A percentile compares a stretch with the other conserved stretches of the same genome.
These are phyloP conservation scores for Oligophagozyma castellii DNA, from an alignment of 1,139 yeast species.

Conservation along the genomic window DNA sequence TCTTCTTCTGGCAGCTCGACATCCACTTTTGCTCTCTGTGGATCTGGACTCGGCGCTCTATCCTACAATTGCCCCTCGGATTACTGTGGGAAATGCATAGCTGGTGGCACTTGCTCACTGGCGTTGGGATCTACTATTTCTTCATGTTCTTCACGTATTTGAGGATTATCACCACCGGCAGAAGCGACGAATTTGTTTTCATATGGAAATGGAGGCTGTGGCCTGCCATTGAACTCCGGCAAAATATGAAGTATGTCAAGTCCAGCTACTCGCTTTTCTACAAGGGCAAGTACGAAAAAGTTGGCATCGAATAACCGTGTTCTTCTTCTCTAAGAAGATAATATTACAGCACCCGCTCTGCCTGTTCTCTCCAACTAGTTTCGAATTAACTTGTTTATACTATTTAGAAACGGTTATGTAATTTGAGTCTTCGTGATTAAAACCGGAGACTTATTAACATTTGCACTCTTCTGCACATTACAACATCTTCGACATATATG, in stretches of 20 bases:
- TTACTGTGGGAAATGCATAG: slow-evolving; percentile 83
- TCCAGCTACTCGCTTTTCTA: no score
- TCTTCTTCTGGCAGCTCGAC: slow-evolving; percentile 61
- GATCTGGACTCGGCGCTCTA: slow-evolving; percentile 42
- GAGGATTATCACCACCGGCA: slow-evolving; percentile 43
- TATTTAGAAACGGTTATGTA: no score
- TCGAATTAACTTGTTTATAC: no score
- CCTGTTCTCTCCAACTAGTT: no score
- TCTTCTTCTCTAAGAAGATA: no score
- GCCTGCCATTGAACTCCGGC: slow-evolving; percentile 33
- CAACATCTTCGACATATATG: slow-evolving; percentile 70
- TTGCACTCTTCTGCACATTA: slow-evolving; percentile 2
- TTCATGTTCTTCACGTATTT: slow-evolving; percentile 48
- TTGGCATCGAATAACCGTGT: no score
- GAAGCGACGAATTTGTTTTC: slow-evolving; percentile 37
- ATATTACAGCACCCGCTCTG: no score
- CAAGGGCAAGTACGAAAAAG: no score
- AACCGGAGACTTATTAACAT: slow-evolving; percentile 1
- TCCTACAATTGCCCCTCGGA: slow-evolving; percentile 75
- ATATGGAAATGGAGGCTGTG: slow-evolving; percentile 36
- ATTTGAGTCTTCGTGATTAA: no score
- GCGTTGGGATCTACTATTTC: slow-evolving; percentile 62
- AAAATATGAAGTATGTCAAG: no score
- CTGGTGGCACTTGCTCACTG: slow-evolving; percentile 92
- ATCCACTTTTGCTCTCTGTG: slow-evolving; percentile 59